Percentiles rank a stretch among this genome's conserved stretches.
Evolutionary conservation across 2,329 filamentous ascomycete species (phyloP).

Genomic region (Aspergillus texensis): DNA sequence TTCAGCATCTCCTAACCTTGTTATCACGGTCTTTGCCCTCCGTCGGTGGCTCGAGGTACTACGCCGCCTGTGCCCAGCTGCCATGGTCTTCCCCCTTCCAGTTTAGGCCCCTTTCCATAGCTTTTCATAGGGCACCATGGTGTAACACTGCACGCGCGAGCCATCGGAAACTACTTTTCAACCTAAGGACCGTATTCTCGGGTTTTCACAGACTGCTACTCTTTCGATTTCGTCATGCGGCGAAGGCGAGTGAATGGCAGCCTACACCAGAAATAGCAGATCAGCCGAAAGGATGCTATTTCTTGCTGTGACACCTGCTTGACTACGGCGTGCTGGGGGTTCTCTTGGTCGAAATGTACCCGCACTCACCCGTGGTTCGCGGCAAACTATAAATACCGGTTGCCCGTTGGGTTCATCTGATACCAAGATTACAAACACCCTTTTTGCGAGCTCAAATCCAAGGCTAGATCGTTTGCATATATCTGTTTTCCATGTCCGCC

Average conservation of each 20-base stretch:
- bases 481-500: conserved; percentile 38
- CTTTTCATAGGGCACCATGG: neutral
- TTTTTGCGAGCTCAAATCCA: conserved; percentile 2
- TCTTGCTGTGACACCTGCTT: conserved; percentile 9
- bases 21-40: neutral
- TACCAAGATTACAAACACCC: conserved; percentile 2
- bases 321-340: neutral
- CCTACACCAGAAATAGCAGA: conserved; percentile 4
- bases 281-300: neutral
- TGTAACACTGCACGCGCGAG: neutral
- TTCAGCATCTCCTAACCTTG: neutral
- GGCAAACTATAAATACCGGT: conserved; percentile 34
- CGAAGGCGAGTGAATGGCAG: conserved; percentile 9
- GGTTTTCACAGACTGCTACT: neutral
- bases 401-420: conserved; percentile 8
- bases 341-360: conserved; percentile 31
- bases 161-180: neutral
- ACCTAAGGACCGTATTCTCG: too few species aligned
- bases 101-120: neutral
- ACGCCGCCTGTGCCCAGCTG: neutral
- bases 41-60: neutral
- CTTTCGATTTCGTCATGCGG: conserved; percentile 14
- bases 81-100: neutral
- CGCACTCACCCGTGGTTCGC: conserved; percentile 40
- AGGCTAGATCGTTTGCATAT: neutral